Evolutionary conservation across 23 red algal genomes (phyloP).

Genomic region (Agarophyton chilense): DNA sequence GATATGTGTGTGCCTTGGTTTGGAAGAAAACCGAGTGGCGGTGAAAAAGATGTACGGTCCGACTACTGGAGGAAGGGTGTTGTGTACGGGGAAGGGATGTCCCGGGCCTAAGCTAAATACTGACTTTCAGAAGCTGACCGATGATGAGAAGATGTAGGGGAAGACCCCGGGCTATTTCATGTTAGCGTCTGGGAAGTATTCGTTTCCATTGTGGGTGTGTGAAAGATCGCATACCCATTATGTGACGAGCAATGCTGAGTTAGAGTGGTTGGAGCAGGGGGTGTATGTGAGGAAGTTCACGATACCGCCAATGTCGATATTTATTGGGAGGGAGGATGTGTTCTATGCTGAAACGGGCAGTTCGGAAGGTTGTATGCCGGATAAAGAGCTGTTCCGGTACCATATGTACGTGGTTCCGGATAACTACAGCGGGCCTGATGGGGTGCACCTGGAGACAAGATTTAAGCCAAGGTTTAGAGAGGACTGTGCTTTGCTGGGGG

Average conservation of each 20-base stretch:
- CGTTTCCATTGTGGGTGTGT: conserved; percentile 2
- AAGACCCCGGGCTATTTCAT: conserved; percentile 28
- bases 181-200: not conserved
- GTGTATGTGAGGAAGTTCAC: not conserved
- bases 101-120: no score
- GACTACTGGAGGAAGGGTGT: no score
- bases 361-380: not conserved
- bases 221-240: not conserved
- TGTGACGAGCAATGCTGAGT: not conserved
- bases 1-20: no score
- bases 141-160: no score
- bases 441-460: not conserved
- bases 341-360: not conserved
- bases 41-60: no score
- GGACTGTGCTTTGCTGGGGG: not conserved
- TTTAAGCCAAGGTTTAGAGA: not conserved
- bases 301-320: no score
- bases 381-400: not conserved
- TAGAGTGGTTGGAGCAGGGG: not conserved
- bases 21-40: no score
- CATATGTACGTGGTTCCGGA: not conserved
- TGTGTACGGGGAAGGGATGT: no score
- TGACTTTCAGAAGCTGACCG: no score
- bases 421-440: not conserved
- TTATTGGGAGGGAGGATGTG: conserved; percentile 1